Evolutionary conservation across 257 asterid genomes (phyloP).

Genomic region (Voacanga thouarsii): DNA sequence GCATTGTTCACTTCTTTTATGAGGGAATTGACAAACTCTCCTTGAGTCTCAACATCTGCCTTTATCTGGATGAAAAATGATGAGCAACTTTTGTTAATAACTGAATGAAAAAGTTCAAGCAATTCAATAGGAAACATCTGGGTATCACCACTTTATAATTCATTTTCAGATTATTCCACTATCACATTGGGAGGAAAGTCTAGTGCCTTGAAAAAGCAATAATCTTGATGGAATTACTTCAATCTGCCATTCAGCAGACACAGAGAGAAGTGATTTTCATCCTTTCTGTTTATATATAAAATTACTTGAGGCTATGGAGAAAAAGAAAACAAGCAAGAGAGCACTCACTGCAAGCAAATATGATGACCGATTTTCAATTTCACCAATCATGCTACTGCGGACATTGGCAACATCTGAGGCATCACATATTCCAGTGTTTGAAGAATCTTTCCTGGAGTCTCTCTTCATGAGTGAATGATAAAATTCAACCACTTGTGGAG

Average conservation of each 20-base stretch:
- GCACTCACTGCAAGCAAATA: constrained; percentile 81
- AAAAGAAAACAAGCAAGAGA: not conserved
- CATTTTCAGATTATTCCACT: not conserved
- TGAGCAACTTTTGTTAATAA: not conserved
- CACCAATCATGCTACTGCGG: constrained; percentile 90
- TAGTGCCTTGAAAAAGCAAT: not conserved
- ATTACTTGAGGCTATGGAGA: not conserved
- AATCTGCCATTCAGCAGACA: not conserved
- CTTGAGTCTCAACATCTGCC: constrained; percentile 94
- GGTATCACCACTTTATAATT: not conserved
- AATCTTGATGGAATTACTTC: not conserved
- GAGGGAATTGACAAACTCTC: constrained; percentile 76
- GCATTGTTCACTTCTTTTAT: constrained; percentile 75
- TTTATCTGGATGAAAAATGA: constrained; percentile 49
- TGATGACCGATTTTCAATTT: constrained; percentile 84
- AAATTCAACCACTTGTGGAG: constrained; percentile 86
- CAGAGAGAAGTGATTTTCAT: not conserved
- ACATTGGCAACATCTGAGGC: constrained; percentile 63
- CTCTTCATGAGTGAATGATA: constrained; percentile 93
- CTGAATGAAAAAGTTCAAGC: not conserved
- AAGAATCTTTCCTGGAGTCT: constrained; percentile 79
- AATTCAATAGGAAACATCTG: not conserved
- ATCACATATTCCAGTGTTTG: constrained; percentile 62
- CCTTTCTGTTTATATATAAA: not conserved
- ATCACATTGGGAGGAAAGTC: not conserved